Conservation (phyloP, 306 rosid species). For the Gastrolobium villosum region DNA sequence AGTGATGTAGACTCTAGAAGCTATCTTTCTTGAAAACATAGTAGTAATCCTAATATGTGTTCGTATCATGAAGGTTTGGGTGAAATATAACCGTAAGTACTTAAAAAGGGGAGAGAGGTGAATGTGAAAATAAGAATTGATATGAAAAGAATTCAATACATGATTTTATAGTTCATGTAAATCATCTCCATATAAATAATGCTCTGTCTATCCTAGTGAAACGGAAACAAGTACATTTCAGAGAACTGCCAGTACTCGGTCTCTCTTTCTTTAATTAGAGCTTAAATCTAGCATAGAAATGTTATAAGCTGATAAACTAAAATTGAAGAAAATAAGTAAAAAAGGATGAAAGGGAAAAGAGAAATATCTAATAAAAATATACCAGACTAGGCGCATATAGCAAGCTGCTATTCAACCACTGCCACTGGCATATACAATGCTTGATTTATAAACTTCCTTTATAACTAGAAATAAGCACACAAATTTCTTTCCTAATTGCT, state of each 20-base stretch:
- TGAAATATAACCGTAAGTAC: neutral
- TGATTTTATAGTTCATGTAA: neutral
- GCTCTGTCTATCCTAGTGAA: neutral
- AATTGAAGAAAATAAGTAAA: conserved; percentile 1
- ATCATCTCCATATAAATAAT: conserved; percentile 19
- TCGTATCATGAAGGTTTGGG: neutral
- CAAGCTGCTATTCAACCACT: conserved; percentile 4
- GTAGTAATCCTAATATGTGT: neutral
- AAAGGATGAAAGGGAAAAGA: neutral
- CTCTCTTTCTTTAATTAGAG: neutral
- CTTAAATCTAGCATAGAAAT: neutral
- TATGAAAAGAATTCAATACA: neutral
- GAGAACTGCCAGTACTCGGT: neutral
- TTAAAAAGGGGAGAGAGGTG: neutral
- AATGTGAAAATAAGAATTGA: conserved; percentile 20
- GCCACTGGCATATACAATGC: neutral
- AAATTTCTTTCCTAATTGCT: neutral
- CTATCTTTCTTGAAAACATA: neutral
- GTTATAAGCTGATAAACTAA: neutral
- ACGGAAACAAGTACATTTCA: neutral
- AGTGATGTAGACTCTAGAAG: conserved; percentile 7
- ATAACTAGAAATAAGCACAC: neutral
- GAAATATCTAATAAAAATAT: neutral
- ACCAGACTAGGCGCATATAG: neutral
- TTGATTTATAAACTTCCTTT: conserved; percentile 1